Base-by-base conservation (phyloP, 768 basidiomycete genomes). In the Termitomyces sp. region DNA sequence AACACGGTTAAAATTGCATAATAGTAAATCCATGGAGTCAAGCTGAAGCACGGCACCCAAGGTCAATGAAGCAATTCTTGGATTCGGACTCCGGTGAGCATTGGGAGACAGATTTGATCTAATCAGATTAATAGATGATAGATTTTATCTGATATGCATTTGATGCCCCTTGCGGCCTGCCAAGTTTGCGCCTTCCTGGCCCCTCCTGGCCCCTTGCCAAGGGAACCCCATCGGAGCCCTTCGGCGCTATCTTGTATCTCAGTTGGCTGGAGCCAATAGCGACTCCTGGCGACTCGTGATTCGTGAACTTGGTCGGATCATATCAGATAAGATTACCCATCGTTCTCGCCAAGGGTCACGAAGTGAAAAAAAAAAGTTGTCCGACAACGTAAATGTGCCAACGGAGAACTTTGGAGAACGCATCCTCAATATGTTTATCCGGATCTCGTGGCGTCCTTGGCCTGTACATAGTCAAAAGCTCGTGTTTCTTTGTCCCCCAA, bases 271-370 rank as follows among this genome's bases (percentile, higher is more conserved):
- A 54, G 60, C 67, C 65, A 67, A 68, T 68, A 57, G 65, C 65
- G 34, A n/a, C n/a, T n/a, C n/a, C n/a, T n/a, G n/a, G n/a, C n/a
- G n/a, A n/a, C n/a, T n/a, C n/a, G n/a, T n/a, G 36, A 14, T 13
- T 37, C 14, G 30, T 16, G 64, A 65, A 53, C 20, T 18, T 55
- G 68, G 53, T 57, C 64, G 68, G 66, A 57, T 58, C 47, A 60
- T 73, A 73, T 73, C 70, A 67, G 70, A 73, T 71, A 69, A 70
- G 71, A 71, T 71, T 66, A 56, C 61, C 61, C 58, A 60, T 64
- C 7, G 64, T 20, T 55, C 10, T 44, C 10, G 63, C 65, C 67
- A 66, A 64, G 60, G 26, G 12, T 27, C 47, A 40, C 4, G 5
- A 27, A 39, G 27, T 22, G 22, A 13, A 20, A 40, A 40, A 47